Conservation (phyloP, 306 rosid species). For the Luffa acutangula region DNA sequence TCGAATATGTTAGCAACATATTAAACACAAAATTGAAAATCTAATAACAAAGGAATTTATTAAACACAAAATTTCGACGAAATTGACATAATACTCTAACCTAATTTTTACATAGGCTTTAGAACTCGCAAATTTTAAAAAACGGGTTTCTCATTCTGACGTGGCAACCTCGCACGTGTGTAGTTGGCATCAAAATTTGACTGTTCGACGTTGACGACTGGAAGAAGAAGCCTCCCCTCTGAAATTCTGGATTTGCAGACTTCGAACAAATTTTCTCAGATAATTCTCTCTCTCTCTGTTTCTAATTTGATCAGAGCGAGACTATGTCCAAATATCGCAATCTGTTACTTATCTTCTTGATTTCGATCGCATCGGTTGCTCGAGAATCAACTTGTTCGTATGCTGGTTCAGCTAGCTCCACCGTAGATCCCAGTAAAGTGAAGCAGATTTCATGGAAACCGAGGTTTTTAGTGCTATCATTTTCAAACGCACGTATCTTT, state of each 20-base stretch:
- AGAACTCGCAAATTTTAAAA: too few relatives aligned
- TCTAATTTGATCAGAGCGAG: not conserved
- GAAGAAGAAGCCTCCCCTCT: not conserved
- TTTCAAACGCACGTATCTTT: not conserved
- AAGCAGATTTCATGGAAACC: slow-evolving; percentile 90
- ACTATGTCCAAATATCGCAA: slow-evolving; percentile 29
- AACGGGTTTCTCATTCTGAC: not conserved
- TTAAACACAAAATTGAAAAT: too few relatives aligned
- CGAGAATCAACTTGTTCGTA: slow-evolving; percentile 35
- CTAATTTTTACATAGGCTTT: too few relatives aligned
- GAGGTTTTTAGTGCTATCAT: slow-evolving; percentile 31
- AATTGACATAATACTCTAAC: too few relatives aligned
- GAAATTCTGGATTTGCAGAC: not conserved
- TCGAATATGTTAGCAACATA: too few relatives aligned
- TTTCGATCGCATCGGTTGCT: slow-evolving; percentile 24
- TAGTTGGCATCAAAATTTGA: not conserved
- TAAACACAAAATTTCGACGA: too few relatives aligned
- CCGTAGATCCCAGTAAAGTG: slow-evolving; percentile 77
- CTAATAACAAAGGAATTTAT: too few relatives aligned
- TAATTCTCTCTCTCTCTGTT: not conserved
- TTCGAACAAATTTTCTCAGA: not conserved
- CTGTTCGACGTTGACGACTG: not conserved
- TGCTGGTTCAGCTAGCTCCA: slow-evolving; percentile 67
- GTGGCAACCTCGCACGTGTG: not conserved
- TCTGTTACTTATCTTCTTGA: slow-evolving; percentile 15